Evolutionary conservation across 2,329 filamentous ascomycete species (phyloP), one percentile per base, ranked within the genome.

Genomic region (Geosmithia flava): DNA sequence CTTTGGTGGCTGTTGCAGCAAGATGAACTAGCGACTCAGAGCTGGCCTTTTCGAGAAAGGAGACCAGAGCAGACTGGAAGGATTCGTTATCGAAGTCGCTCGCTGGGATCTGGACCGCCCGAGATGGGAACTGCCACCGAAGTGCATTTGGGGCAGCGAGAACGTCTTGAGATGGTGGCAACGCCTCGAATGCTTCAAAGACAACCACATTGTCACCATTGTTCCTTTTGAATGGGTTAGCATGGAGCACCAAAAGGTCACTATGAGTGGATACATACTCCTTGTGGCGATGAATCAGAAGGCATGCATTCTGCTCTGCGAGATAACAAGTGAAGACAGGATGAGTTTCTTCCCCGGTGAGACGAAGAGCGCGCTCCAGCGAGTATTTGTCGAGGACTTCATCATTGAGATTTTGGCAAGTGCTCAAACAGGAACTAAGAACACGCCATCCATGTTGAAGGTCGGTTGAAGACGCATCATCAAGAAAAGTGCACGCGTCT

Each of bases 141-240:
- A 86, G 59, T 0, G 78, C 69, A 29, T 67, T 66, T 7, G 71
- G 58, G 0, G 75, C 58, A 0, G 67, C 66, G 2, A 83, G 66
- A 1, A 83, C 75, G 15, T 68, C 57, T 17, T 72, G 62, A 0
- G 72, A 72, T 0, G 57, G 55, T 0, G 82, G 66, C 0, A 78
- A 80, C 0, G 74, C 65, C 57, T 85, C 79, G 45, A 85, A 85
- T 0, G 68, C 67, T 56, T 86, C 81, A 37, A 51, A 77, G 16
- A 54, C 72, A 49, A 55, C 52, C 11, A 20, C 57, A 20, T 13
- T 54, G 45, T 47, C 11, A 11, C 33, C 11, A 5, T 13, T 8
- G 23, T 8, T 27, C 4, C 8, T 27, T 5, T 27, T 8, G 4
- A 27, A 27, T 3, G 33, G 33, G 33, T 37, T 16, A 37, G 33